Evolutionary conservation across 1,139 yeast genomes (phyloP).

Genomic region (Candida sanyaensis): DNA sequence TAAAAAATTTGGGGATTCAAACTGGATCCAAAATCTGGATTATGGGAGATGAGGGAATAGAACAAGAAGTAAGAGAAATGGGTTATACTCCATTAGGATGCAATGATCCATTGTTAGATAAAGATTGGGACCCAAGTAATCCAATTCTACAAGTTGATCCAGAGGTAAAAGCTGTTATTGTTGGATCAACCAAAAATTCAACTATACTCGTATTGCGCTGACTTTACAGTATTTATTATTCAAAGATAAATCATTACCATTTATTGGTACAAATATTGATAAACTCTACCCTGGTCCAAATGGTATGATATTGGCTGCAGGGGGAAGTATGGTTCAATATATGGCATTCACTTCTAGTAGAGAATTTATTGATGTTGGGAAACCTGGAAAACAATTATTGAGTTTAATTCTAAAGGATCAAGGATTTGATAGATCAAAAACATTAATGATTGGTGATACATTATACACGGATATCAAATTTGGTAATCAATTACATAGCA

Average conservation of each 20-base stretch:
- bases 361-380: conserved; percentile 38
- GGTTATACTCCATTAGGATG: conserved; percentile 82
- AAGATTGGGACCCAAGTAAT: conserved; percentile 26
- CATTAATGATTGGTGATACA: conserved; percentile 48
- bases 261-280: conserved; percentile 44
- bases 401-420: conserved; percentile 30
- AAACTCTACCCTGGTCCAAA: conserved; percentile 42
- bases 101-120: conserved; percentile 45
- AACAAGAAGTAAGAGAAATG: conserved; percentile 63
- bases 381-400: conserved; percentile 36
- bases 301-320: conserved; percentile 42
- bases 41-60: conserved; percentile 81
- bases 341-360: conserved; percentile 39
- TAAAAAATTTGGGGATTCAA: conserved; percentile 27
- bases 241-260: conserved; percentile 33
- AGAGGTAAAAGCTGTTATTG: conserved; percentile 42
- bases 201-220: conserved; percentile 39
- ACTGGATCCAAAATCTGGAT: conserved; percentile 68
- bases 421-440: conserved; percentile 26
- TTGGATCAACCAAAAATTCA: conserved; percentile 43
- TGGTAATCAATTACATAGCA: conserved; percentile 42
- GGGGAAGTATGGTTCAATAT: conserved; percentile 43
- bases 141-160: conserved; percentile 41
- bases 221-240: conserved; percentile 42
- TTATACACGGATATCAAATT: conserved; percentile 45